Conservation (phyloP, 2,329 filamentous ascomycete species). For the Verticillium klebahnii region DNA sequence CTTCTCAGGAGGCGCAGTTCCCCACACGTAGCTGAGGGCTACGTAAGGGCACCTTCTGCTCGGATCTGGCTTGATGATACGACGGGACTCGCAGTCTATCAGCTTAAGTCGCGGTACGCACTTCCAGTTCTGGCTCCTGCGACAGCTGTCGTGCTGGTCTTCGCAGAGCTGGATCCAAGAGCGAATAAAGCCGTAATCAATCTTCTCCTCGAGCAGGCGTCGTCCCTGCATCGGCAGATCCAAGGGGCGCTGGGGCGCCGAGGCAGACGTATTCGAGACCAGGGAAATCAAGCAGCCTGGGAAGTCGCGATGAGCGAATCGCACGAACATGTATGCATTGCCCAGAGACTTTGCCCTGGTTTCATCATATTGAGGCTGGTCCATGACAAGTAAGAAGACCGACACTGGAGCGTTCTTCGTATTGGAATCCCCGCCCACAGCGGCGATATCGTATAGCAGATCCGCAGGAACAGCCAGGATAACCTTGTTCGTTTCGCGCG, state of each 20-base stretch:
- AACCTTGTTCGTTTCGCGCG: not conserved
- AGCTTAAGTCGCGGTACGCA: not conserved
- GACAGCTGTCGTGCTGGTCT: not conserved
- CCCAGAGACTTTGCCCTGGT: not conserved
- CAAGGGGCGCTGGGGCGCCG: not conserved
- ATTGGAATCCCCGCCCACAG: not conserved
- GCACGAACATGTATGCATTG: not conserved
- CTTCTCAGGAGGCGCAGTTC: conserved; percentile 5
- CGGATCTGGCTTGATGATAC: not conserved
- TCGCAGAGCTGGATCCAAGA: conserved; percentile 1
- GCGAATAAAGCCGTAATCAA: not conserved
- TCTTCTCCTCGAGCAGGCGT: not conserved
- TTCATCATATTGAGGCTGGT: not conserved
- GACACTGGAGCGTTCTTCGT: not conserved
- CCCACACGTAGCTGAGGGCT: conserved; percentile 31
- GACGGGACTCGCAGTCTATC: conserved; percentile 2
- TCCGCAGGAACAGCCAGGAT: conserved; percentile 1
- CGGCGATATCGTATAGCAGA: not conserved
- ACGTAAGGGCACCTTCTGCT: conserved; percentile 14
- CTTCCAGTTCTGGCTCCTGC: not conserved
- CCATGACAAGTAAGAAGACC: conserved; percentile 2
- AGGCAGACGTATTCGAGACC: not conserved
- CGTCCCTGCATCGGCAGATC: not conserved
- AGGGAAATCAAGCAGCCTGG: not conserved
- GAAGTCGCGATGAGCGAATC: not conserved